Conservation (phyloP, 2,329 filamentous ascomycete species). For the Geoglossum cookeanum region DNA sequence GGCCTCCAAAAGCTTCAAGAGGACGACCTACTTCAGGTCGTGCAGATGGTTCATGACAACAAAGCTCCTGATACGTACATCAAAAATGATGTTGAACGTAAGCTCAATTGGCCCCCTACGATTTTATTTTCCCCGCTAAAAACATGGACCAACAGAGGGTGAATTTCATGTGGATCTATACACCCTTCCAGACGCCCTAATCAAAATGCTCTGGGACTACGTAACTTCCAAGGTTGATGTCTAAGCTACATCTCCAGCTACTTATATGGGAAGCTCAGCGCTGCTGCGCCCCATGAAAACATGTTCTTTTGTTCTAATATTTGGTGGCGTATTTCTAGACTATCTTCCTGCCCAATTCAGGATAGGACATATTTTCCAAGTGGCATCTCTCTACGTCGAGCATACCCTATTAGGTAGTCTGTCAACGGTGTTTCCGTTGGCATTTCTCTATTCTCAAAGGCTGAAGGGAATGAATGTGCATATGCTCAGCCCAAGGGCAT, state of each 20-base stretch:
- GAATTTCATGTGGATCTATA: slow-evolving; percentile 98
- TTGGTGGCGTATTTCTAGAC: not conserved
- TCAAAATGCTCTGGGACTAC: slow-evolving; percentile 94
- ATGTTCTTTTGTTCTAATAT: not conserved
- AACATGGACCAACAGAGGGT: slow-evolving; percentile 38
- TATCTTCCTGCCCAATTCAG: not conserved
- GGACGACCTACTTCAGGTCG: slow-evolving; percentile 83
- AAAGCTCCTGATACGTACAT: slow-evolving; percentile 89
- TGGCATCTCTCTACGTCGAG: not conserved
- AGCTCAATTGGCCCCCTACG: slow-evolving; percentile 19
- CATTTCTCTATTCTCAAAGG: not conserved
- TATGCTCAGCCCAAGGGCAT: not conserved
- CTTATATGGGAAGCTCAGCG: not conserved
- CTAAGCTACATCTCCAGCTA: not conserved
- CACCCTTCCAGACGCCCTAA: slow-evolving; percentile 75
- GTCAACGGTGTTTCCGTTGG: not conserved
- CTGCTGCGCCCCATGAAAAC: not conserved
- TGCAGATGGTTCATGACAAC: slow-evolving; percentile 96
- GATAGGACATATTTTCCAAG: not conserved
- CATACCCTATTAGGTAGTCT: not conserved
- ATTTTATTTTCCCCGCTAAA: not conserved
- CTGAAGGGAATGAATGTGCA: not conserved
- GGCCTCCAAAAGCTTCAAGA: slow-evolving; percentile 75
- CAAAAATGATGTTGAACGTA: slow-evolving; percentile 90
- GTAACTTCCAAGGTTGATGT: slow-evolving; percentile 26